A percentile compares a stretch with the other conserved stretches of the same genome.
Evolutionary conservation across 345 rosid genomes (phyloP).

Genomic region (Mallotus nudiflorus): DNA sequence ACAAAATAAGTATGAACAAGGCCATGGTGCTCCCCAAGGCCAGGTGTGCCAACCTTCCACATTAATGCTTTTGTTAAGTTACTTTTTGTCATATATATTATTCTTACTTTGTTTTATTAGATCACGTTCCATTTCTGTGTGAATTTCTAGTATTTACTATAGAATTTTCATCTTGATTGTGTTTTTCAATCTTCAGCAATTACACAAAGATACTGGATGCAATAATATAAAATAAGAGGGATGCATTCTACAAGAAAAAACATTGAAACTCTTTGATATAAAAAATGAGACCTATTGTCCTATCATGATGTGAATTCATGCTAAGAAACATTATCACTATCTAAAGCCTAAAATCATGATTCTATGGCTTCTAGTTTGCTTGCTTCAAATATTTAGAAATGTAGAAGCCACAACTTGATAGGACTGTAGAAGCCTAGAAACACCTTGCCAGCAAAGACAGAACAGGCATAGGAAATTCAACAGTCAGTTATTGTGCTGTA

Average conservation of each 20-base stretch:
- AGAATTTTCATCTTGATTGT: not conserved
- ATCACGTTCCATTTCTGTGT: not conserved
- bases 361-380: not conserved
- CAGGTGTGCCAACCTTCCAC: constrained; percentile 54
- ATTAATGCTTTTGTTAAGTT: not conserved
- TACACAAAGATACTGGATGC: not conserved
- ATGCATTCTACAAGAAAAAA: not conserved
- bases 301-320: not conserved
- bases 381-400: not conserved
- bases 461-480: too few relatives aligned
- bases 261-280: not conserved
- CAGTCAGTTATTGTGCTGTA: too few relatives aligned
- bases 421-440: too few relatives aligned
- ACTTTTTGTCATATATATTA: not conserved
- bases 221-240: not conserved
- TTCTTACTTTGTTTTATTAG: not conserved
- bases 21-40: constrained; percentile 47
- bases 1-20: constrained; percentile 52
- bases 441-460: too few relatives aligned
- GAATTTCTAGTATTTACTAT: not conserved
- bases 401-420: too few relatives aligned
- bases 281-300: not conserved
- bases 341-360: constrained; percentile 1
- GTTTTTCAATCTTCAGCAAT: not conserved
- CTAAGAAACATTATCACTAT: not conserved